Conservation (phyloP, 2,329 filamentous ascomycete genomes). For the Leptographium procerum region DNA sequence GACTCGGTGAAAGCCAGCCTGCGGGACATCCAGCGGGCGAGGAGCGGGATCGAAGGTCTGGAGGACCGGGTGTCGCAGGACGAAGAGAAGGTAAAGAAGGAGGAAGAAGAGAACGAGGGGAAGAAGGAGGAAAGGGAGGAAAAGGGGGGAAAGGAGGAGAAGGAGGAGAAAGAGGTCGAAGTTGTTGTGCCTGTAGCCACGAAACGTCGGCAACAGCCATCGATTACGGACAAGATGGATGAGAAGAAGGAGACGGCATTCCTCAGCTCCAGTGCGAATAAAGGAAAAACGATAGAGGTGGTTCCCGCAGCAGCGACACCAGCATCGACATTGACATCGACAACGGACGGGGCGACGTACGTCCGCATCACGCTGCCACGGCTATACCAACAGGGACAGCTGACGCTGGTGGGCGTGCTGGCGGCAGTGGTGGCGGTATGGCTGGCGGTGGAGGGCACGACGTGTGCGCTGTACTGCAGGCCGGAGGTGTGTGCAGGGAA, state of each 20-base stretch:
- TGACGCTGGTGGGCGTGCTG: constrained; percentile 37
- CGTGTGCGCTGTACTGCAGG: constrained; percentile 43
- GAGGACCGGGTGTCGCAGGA: constrained; percentile 37
- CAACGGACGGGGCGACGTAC: constrained; percentile 15
- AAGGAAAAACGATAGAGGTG: neutral
- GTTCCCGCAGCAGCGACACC: neutral
- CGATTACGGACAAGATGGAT: neutral
- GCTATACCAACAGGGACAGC: constrained; percentile 33
- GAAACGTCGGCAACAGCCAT: neutral
- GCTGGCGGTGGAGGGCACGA: constrained; percentile 40
- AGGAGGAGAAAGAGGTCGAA: neutral
- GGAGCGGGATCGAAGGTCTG: constrained; percentile 46
- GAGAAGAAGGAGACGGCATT: neutral
- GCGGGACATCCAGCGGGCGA: constrained; percentile 40
- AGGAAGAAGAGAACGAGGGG: constrained; percentile 13
- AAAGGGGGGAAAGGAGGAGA: neutral
- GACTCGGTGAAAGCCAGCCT: constrained; percentile 40
- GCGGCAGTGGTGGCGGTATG: constrained; percentile 35
- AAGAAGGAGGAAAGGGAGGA: constrained; percentile 1
- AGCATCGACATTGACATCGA: neutral
- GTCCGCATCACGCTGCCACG: constrained; percentile 33
- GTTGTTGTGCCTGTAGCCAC: neutral
- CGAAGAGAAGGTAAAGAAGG: constrained; percentile 14
- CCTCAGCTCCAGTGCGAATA: too few species aligned
- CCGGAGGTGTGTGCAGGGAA: constrained; percentile 32